Conservation (phyloP, 805 yeast species). For the Diddensiella santjacobensis region DNA sequence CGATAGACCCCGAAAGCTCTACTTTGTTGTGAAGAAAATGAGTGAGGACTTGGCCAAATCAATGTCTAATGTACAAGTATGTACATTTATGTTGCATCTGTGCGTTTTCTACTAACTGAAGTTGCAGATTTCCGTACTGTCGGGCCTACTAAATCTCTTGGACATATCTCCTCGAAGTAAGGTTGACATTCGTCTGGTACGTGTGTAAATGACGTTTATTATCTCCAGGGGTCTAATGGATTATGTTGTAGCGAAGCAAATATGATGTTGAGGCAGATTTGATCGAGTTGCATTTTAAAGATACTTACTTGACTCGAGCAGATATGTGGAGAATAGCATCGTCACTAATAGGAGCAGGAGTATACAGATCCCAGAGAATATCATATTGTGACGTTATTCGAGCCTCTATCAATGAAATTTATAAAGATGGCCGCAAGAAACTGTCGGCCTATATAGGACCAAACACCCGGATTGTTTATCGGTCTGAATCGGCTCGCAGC, state of each 20-base stretch:
- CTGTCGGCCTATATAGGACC: constrained; percentile 73
- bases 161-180: constrained; percentile 65
- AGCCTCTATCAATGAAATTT: constrained; percentile 59
- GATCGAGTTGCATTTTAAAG: constrained; percentile 76
- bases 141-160: constrained; percentile 33
- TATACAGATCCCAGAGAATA: constrained; percentile 62
- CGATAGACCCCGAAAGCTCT: constrained; percentile 30
- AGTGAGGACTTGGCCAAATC: constrained; percentile 17
- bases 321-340: constrained; percentile 88
- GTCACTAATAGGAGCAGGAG: constrained; percentile 55
- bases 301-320: constrained; percentile 77
- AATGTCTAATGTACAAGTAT: constrained; percentile 24
- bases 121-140: constrained; percentile 20
- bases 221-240: too few relatives aligned
- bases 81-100: too few relatives aligned
- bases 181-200: constrained; percentile 51
- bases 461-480: constrained; percentile 73
- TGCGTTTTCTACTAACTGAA: too few relatives aligned
- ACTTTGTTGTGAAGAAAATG: constrained; percentile 25
- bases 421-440: constrained; percentile 60
- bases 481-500: constrained; percentile 87
- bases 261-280: constrained; percentile 67
- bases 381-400: constrained; percentile 61
- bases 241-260: constrained; percentile 30
- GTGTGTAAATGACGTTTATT: background rate